Base-by-base conservation (phyloP, 352 stramenopile species). In the Globisporangium rhizosaccharum region DNA sequence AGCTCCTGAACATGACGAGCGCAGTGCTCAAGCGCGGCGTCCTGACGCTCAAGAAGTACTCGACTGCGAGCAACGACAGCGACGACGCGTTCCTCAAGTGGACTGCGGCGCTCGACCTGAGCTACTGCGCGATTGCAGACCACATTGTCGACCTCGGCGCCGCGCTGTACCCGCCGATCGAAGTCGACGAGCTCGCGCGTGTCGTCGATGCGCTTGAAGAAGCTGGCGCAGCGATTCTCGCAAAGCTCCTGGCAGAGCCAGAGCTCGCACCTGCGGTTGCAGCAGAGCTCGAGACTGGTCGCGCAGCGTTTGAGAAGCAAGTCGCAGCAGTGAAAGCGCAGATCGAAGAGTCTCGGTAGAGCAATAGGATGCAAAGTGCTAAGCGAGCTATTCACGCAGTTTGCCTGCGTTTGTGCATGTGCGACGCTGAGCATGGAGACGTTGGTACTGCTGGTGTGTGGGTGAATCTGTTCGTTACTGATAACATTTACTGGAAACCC, bases 21-120 rank as follows among this genome's bases (percentile, higher is more conserved):
- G 75, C 75, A 15, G 76, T 94, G 28, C 76, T 92, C 57, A 94
- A 94, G 71, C 82, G 82, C 49, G 85, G 85, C 44, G 79, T 92
- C 57, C 65, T 92, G n/a, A 82, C 80, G 18, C 74, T 94, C 47
- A 90, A 91, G 65, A 84, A 86, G 33, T 52, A 88, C 30, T 76
- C 73, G 53, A 82, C 81, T 33, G 30, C 48, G 18, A 62, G 37
- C 25, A 76, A 87, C 54, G 67, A 78, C 51, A 65, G 87, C 42
- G 68, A 82, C 20, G 73, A 67, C 9, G 72, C 70, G 36, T 82
- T 90, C 51, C 68, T 94, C 37, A 62, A 66, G 58, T 94, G 85
- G 85, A 88, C 82, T n/a, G 71, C 75, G 10, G 58, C 49, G 53
- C 69, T 94, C 33, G 82, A 92, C 47, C 70, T 75, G 17, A 75